phyloP scores from a whole-genome alignment of 202 grass and related monocot species.

The Zizania palustris region DNA sequence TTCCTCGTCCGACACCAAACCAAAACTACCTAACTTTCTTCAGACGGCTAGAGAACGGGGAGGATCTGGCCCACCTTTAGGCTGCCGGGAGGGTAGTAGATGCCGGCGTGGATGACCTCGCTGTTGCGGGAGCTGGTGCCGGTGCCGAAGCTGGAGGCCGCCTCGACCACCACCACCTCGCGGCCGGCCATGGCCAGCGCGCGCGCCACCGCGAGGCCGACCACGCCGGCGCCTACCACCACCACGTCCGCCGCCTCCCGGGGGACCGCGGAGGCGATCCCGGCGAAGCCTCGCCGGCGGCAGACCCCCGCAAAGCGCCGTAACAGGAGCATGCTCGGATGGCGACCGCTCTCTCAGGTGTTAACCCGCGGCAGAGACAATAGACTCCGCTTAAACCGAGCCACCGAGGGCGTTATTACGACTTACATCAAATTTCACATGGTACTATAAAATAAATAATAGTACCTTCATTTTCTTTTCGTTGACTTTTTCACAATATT shows the following conservation, averaged over 20 bases:
- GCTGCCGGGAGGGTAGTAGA: conserved; percentile 78
- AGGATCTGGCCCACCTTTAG: conserved; percentile 52
- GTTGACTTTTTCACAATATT: no score
- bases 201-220: conserved; percentile 77
- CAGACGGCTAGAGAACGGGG: not conserved
- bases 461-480: no score
- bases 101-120: conserved; percentile 93
- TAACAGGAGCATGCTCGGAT: conserved; percentile 41
- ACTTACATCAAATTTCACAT: no score
- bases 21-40: no score
- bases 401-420: no score
- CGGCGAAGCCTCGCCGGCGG: conserved; percentile 29
- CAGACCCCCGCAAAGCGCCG: conserved; percentile 31
- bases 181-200: conserved; percentile 72
- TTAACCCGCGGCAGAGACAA: no score
- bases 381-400: no score
- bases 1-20: no score
- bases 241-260: conserved; percentile 71
- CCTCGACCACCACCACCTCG: conserved; percentile 84
- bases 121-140: conserved; percentile 96
- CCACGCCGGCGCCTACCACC: conserved; percentile 83
- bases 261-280: conserved; percentile 38
- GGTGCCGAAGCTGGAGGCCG: conserved; percentile 76
- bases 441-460: no score
- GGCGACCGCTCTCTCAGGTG: not conserved